phyloP scores from a whole-genome alignment of 768 basidiomycete genomes.

The Lactarius evosmus region DNA sequence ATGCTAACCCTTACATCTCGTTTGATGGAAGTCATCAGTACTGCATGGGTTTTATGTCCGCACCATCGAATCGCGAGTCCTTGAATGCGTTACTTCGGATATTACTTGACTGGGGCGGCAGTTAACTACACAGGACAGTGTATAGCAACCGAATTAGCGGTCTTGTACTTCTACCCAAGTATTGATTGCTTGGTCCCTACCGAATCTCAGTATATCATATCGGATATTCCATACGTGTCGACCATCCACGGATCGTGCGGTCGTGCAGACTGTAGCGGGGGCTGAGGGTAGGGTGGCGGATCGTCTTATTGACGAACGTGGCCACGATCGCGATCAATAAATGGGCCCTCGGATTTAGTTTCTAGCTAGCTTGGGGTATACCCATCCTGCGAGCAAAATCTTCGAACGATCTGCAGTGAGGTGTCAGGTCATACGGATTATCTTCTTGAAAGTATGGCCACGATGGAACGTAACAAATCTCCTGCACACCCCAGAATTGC shows the following conservation, averaged over 20 bases:
- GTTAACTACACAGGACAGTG: too few relatives aligned
- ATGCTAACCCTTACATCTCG: too few relatives aligned
- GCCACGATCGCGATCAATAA: neutral
- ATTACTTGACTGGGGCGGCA: too few relatives aligned
- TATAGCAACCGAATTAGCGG: neutral
- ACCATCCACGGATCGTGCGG: too few relatives aligned
- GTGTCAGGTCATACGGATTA: constrained; percentile 23
- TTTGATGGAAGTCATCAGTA: too few relatives aligned
- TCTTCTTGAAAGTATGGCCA: constrained; percentile 26
- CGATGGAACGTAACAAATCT: constrained; percentile 25
- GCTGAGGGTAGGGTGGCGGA: neutral
- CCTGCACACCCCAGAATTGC: constrained; percentile 6
- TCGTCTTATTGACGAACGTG: neutral
- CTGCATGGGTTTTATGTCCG: too few relatives aligned
- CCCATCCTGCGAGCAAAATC: neutral
- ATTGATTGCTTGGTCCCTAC: too few relatives aligned
- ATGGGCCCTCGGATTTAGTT: neutral
- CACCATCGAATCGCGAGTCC: too few relatives aligned
- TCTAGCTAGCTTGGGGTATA: neutral
- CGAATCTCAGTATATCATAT: too few relatives aligned
- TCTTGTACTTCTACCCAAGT: neutral
- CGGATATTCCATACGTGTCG: too few relatives aligned
- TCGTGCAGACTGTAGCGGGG: too few relatives aligned
- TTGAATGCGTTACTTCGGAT: too few relatives aligned
- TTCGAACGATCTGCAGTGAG: constrained; percentile 10